Evolutionary conservation across 192 early-diverging fungal species (phyloP).

Genomic region (Backusella luteola): DNA sequence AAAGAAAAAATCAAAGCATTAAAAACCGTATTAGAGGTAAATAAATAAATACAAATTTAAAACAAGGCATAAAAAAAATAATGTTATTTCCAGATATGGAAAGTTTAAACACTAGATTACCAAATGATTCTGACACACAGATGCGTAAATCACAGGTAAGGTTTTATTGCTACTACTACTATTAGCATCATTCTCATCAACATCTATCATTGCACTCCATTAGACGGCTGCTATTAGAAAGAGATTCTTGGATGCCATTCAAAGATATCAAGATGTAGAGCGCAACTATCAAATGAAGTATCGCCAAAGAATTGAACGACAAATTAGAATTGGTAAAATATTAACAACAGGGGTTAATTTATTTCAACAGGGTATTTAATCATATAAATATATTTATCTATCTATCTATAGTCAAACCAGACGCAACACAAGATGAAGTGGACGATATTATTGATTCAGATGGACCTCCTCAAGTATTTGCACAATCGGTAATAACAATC

Average conservation of each 20-base stretch:
- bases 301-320: constrained; percentile 76
- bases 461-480: constrained; percentile 69
- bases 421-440: constrained; percentile 73
- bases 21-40: constrained; percentile 52
- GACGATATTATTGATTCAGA: constrained; percentile 69
- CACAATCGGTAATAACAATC: constrained; percentile 60
- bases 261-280: constrained; percentile 74
- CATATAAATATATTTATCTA: neutral
- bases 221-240: constrained; percentile 42
- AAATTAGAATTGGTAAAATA: constrained; percentile 71
- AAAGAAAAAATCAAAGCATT: constrained; percentile 27
- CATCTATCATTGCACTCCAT: too few relatives aligned
- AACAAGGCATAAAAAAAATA: neutral
- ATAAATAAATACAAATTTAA: neutral
- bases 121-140: constrained; percentile 10
- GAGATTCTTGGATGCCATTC: constrained; percentile 60
- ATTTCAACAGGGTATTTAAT: neutral
- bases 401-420: constrained; percentile 69
- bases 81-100: constrained; percentile 11
- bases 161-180: neutral
- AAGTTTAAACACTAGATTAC: constrained; percentile 1
- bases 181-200: neutral
- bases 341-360: neutral
- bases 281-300: constrained; percentile 76
- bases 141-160: constrained; percentile 22